These are phyloP conservation scores for Seiridium unicorne DNA, from an alignment of 2,329 filamentous ascomycete genomes.

Conservation along the genomic window DNA sequence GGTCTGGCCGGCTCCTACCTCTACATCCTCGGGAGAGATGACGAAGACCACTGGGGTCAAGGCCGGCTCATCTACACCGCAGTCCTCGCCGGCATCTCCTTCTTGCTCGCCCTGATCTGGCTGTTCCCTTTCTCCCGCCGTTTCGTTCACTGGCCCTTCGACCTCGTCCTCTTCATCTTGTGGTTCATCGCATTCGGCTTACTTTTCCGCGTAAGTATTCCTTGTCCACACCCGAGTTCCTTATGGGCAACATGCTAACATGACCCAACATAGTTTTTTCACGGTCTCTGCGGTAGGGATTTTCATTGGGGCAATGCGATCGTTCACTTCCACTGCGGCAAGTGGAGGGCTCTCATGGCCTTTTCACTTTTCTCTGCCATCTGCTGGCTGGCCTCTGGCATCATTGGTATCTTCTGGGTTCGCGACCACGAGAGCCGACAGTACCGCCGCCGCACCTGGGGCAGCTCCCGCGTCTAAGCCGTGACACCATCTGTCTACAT, in stretches of 20 bases:
- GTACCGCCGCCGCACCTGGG: slow-evolving; percentile 28
- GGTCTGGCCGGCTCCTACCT: slow-evolving; percentile 69
- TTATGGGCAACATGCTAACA: too few species aligned
- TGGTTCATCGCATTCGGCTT: slow-evolving; percentile 73
- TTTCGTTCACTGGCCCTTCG: slow-evolving; percentile 70
- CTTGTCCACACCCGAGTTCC: slow-evolving; percentile 3
- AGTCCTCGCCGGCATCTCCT: slow-evolving; percentile 66
- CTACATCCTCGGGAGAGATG: slow-evolving; percentile 35
- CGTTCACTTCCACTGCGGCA: slow-evolving; percentile 55
- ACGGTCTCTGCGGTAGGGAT: slow-evolving; percentile 50
- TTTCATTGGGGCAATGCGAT: slow-evolving; percentile 60
- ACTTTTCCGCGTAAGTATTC: slow-evolving; percentile 54
- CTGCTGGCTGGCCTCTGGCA: slow-evolving; percentile 65
- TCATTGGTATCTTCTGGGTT: slow-evolving; percentile 57
- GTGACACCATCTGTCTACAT: neutral
- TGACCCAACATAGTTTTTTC: slow-evolving; percentile 31
- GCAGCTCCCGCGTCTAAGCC: slow-evolving; percentile 24
- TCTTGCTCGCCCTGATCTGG: slow-evolving; percentile 70
- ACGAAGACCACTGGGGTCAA: slow-evolving; percentile 49
- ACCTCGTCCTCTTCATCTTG: slow-evolving; percentile 64
- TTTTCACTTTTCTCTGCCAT: slow-evolving; percentile 71
- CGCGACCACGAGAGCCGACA: slow-evolving; percentile 35
- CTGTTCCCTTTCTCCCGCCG: slow-evolving; percentile 66
- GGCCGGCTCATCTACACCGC: slow-evolving; percentile 74
- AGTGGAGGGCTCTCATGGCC: slow-evolving; percentile 69